A percentile compares a stretch with the other conserved stretches of the same genome.
Conservation (phyloP, 2,329 filamentous ascomycete species). For the Colletotrichum coccodes region DNA sequence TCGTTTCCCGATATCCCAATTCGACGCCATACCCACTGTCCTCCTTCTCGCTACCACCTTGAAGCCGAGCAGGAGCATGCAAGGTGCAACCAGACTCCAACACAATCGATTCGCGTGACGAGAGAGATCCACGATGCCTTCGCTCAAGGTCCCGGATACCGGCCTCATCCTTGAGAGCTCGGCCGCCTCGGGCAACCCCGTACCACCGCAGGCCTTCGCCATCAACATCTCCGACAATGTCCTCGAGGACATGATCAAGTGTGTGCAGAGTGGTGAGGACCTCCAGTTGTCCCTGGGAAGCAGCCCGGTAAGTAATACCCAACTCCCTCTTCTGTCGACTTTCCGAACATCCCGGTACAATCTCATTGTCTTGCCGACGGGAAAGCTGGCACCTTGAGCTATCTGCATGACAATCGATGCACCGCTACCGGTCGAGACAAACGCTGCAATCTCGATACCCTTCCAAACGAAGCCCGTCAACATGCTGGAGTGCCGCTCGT, state of each 20-base stretch:
- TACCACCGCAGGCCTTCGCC: conserved; percentile 66
- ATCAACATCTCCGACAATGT: conserved; percentile 66
- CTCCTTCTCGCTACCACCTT: background rate
- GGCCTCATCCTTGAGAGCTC: conserved; percentile 68
- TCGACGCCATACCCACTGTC: background rate
- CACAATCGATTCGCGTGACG: conserved; percentile 19
- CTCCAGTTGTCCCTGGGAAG: conserved; percentile 68
- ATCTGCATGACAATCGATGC: conserved; percentile 13
- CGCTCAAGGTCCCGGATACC: conserved; percentile 65
- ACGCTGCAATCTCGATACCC: background rate
- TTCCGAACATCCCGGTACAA: conserved; percentile 1
- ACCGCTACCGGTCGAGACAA: conserved; percentile 10
- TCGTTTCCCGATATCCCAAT: background rate
- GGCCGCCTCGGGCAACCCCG: conserved; percentile 47
- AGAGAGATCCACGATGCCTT: conserved; percentile 54
- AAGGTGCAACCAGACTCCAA: conserved; percentile 15
- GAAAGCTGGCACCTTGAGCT: background rate
- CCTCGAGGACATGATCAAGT: conserved; percentile 71
- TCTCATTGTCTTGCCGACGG: conserved; percentile 18
- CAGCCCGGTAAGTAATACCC: conserved; percentile 63
- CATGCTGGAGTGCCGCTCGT: background rate
- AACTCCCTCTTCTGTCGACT: background rate
- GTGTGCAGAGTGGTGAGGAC: conserved; percentile 64
- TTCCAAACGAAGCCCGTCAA: background rate
- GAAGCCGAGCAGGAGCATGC: conserved; percentile 25